A percentile compares a stretch with the other conserved stretches of the same genome.
These are phyloP conservation scores for Chytridium lagenaria DNA, from an alignment of 371 early-diverging fungal species.

Conservation along the genomic window DNA sequence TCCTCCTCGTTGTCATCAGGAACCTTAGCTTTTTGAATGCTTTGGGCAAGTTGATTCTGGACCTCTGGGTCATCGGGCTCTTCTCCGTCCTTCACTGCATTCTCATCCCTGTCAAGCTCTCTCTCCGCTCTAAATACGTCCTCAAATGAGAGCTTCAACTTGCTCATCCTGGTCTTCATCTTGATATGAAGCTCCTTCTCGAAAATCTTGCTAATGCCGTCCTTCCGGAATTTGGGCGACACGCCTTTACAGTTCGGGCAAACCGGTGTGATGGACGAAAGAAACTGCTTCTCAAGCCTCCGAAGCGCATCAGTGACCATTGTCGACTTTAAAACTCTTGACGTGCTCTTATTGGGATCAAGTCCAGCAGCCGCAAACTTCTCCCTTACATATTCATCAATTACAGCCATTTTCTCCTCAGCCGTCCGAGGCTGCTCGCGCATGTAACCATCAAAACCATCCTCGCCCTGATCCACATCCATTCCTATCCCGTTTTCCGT, in stretches of 20 bases:
- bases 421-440: constrained; percentile 74
- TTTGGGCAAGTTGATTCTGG: constrained; percentile 31
- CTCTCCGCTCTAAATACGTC: constrained; percentile 38
- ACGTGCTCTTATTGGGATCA: constrained; percentile 2
- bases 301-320: constrained; percentile 51
- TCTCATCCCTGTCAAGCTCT: constrained; percentile 36
- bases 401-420: constrained; percentile 75
- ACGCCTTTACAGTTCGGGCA: constrained; percentile 89
- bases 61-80: constrained; percentile 33
- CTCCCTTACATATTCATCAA: constrained; percentile 73
- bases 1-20: constrained; percentile 40
- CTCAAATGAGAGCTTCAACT: constrained; percentile 56
- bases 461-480: constrained; percentile 58
- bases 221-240: constrained; percentile 81
- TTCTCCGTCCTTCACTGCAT: constrained; percentile 18
- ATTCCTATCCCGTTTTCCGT: constrained; percentile 43
- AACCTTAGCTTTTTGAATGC: constrained; percentile 17
- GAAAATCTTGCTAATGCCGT: constrained; percentile 88
- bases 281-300: constrained; percentile 50
- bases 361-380: constrained; percentile 33
- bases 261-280: constrained; percentile 54
- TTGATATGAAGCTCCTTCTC: constrained; percentile 77
- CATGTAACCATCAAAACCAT: constrained; percentile 37
- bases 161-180: constrained; percentile 69
- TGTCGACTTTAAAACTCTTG: constrained; percentile 36